Conservation (phyloP, 1,139 yeast species). For the Yamadazyma taylorii region DNA sequence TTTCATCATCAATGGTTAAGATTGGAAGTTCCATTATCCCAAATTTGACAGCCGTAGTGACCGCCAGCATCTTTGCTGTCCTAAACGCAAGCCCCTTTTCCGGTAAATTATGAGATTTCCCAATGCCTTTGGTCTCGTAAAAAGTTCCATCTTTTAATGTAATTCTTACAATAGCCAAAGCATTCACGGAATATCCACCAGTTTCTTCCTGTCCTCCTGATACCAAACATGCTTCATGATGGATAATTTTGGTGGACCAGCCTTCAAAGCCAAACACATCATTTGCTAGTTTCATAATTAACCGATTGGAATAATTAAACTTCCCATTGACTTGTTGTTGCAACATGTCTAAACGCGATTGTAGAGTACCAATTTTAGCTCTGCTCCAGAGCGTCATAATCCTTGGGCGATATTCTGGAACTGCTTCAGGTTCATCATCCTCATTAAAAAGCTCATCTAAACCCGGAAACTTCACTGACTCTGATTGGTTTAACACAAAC, state of each 20-base stretch:
- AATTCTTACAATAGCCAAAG: conserved; percentile 34
- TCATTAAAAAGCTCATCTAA: conserved; percentile 8
- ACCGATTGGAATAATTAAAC: conserved; percentile 16
- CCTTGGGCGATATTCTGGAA: conserved; percentile 1
- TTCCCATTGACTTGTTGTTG: conserved; percentile 18
- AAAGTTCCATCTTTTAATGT: conserved; percentile 50
- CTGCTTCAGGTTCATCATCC: conserved; percentile 3
- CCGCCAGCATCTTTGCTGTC: conserved; percentile 54
- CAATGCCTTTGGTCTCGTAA: conserved; percentile 40
- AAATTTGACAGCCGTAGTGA: conserved; percentile 47
- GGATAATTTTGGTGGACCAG: conserved; percentile 57
- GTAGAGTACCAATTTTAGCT: conserved; percentile 36
- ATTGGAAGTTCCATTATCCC: conserved; percentile 31
- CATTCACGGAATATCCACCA: conserved; percentile 22
- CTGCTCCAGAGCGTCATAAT: conserved; percentile 27
- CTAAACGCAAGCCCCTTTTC: conserved; percentile 34
- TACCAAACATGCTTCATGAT: conserved; percentile 25
- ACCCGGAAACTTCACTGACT: conserved; percentile 9
- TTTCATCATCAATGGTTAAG: conserved; percentile 2
- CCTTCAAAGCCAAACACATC: conserved; percentile 65
- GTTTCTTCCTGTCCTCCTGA: conserved; percentile 18
- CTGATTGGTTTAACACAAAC: conserved; percentile 5
- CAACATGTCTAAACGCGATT: conserved; percentile 30
- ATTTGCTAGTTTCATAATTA: conserved; percentile 56
- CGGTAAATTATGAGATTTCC: conserved; percentile 38